phyloP scores from a whole-genome alignment of 768 basidiomycete genomes.

The Chalciporus piperatus region DNA sequence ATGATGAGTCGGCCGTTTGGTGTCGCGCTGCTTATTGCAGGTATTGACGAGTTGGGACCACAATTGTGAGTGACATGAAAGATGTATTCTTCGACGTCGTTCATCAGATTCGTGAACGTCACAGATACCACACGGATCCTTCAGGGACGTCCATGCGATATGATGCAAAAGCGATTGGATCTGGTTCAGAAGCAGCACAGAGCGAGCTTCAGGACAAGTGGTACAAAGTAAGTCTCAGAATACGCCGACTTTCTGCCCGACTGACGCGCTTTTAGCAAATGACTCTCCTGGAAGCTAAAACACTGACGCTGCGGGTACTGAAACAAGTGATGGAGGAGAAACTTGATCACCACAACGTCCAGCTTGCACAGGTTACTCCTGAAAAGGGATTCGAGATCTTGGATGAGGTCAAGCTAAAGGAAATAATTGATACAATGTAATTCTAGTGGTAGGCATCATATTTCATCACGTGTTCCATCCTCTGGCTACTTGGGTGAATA shows the following conservation, averaged over 20 bases:
- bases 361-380: constrained; percentile 91
- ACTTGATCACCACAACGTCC: constrained; percentile 97
- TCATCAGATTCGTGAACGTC: background rate
- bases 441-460: constrained; percentile 15
- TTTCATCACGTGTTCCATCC: background rate
- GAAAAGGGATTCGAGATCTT: constrained; percentile 87
- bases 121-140: constrained; percentile 95
- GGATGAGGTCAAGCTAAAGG: constrained; percentile 75
- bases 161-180: constrained; percentile 98
- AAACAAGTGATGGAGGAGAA: constrained; percentile 99
- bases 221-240: constrained; percentile 65
- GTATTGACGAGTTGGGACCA: constrained; percentile 92
- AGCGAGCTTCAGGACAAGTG: constrained; percentile 96
- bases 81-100: background rate
- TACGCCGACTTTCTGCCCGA: background rate
- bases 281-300: constrained; percentile 84
- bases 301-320: constrained; percentile 80
- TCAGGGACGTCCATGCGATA: constrained; percentile 97
- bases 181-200: constrained; percentile 96
- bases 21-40: constrained; percentile 96
- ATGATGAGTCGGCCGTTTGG: constrained; percentile 99
- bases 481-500: background rate
- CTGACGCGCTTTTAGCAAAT: constrained; percentile 64
- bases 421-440: constrained; percentile 83
- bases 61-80: constrained; percentile 69